Conservation (phyloP, 2,329 filamentous ascomycete species). For the Lasiodiplodia sp. region DNA sequence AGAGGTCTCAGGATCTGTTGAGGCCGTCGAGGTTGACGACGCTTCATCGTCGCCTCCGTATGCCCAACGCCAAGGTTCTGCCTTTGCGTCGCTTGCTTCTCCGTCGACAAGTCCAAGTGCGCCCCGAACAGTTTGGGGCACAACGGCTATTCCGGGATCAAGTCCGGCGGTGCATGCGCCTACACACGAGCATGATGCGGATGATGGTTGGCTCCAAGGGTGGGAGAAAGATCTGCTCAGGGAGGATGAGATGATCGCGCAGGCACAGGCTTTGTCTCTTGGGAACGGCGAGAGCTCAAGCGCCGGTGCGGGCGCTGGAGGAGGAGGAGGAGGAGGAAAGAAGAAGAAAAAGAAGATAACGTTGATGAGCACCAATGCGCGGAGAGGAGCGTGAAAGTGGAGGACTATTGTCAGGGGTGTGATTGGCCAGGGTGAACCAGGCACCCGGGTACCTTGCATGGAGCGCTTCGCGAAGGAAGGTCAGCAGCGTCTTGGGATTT, state of each 20-base stretch:
- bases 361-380: constrained; percentile 70
- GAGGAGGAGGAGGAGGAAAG: constrained; percentile 47
- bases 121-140: constrained; percentile 91
- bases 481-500: constrained; percentile 12
- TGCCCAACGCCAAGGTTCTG: constrained; percentile 59
- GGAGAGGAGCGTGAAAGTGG: constrained; percentile 60
- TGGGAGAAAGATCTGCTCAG: constrained; percentile 77
- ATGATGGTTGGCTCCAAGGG: constrained; percentile 88
- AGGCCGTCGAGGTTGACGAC: constrained; percentile 44
- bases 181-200: constrained; percentile 52
- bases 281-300: constrained; percentile 39
- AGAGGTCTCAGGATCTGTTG: constrained; percentile 38
- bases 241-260: constrained; percentile 61
- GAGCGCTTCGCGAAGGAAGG: constrained; percentile 19
- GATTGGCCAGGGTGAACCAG: constrained; percentile 20
- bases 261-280: constrained; percentile 53
- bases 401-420: not conserved
- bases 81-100: constrained; percentile 74
- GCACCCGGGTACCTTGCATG: constrained; percentile 30
- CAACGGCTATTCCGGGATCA: constrained; percentile 66
- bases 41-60: constrained; percentile 57
- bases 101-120: constrained; percentile 83
- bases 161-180: constrained; percentile 63
- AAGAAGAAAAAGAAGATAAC: constrained; percentile 75
- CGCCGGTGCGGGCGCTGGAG: constrained; percentile 40